A percentile compares a stretch with the other conserved stretches of the same genome.
Evolutionary conservation across 176 grass and related monocot species (phyloP).

Genomic region (Rhynchospora breviuscula): DNA sequence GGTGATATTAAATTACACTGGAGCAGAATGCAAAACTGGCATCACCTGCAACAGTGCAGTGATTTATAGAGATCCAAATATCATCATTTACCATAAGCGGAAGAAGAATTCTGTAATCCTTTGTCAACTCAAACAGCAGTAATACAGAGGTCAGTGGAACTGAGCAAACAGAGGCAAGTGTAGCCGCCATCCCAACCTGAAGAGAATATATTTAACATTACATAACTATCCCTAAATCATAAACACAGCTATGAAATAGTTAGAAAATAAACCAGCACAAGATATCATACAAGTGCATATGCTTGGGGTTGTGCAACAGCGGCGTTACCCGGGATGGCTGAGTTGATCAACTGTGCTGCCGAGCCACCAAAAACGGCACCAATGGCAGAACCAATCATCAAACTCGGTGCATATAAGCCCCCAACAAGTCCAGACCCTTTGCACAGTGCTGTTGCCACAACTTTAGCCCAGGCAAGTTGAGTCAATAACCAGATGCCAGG

Average conservation of each 20-base stretch:
- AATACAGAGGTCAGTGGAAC: constrained; percentile 84
- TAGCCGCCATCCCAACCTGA: constrained; percentile 99
- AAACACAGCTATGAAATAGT: not conserved
- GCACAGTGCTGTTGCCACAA: constrained; percentile 86
- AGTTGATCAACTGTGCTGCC: constrained; percentile 81
- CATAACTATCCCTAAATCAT: constrained; percentile 15
- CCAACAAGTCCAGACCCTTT: constrained; percentile 96
- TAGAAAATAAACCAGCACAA: not conserved
- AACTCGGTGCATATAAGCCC: constrained; percentile 90
- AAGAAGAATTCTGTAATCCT: constrained; percentile 96
- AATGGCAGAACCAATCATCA: constrained; percentile 95
- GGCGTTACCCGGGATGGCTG: constrained; percentile 89
- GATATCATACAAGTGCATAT: constrained; percentile 73
- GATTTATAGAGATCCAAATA: not conserved
- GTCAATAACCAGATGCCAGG: constrained; percentile 91
- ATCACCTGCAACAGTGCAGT: not conserved
- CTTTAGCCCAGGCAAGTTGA: constrained; percentile 88
- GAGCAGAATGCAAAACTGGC: not conserved
- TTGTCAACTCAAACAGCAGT: constrained; percentile 94
- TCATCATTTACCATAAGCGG: constrained; percentile 80
- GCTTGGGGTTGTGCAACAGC: constrained; percentile 95
- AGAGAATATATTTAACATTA: constrained; percentile 17
- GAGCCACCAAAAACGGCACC: constrained; percentile 95
- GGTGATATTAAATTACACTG: not conserved
- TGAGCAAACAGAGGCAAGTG: constrained; percentile 78